A percentile compares a stretch with the other conserved stretches of the same genome.
phyloP scores from a whole-genome alignment of 345 rosid genomes.

The Gossypium anomalum region DNA sequence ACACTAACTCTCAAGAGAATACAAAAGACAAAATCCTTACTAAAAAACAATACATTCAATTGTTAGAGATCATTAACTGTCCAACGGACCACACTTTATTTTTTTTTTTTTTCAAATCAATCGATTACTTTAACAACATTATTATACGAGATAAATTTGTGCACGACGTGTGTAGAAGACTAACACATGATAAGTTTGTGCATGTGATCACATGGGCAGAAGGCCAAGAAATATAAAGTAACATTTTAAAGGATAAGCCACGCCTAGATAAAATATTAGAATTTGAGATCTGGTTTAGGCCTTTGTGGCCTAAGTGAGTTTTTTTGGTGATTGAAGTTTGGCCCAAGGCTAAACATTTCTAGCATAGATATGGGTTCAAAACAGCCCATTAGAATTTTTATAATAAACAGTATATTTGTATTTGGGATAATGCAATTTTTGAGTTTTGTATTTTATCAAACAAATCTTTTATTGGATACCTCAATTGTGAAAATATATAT shows the following conservation, averaged over 20 bases:
- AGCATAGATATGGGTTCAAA: background rate
- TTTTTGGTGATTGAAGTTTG: background rate
- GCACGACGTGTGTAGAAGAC: no score
- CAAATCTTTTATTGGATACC: no score
- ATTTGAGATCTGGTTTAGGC: background rate
- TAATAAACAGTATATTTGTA: no score
- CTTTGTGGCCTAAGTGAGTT: background rate
- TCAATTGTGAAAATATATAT: no score
- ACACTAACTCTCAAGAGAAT: no score
- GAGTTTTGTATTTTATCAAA: no score
- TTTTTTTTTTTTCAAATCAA: no score
- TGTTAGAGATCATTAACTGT: accelerated
- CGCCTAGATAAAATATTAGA: background rate
- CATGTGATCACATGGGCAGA: background rate
- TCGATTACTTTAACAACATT: no score
- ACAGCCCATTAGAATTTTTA: background rate
- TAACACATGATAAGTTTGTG: no score
- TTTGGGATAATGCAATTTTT: no score
- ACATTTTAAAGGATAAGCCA: background rate
- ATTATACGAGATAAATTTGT: no score
- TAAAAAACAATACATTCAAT: accelerated
- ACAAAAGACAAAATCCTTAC: no score
- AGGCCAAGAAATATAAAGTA: background rate
- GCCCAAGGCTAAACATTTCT: background rate
- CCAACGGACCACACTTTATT: accelerated